Base-by-base conservation (phyloP, 2,329 filamentous ascomycete species). In the Xylaria sp. region DNA sequence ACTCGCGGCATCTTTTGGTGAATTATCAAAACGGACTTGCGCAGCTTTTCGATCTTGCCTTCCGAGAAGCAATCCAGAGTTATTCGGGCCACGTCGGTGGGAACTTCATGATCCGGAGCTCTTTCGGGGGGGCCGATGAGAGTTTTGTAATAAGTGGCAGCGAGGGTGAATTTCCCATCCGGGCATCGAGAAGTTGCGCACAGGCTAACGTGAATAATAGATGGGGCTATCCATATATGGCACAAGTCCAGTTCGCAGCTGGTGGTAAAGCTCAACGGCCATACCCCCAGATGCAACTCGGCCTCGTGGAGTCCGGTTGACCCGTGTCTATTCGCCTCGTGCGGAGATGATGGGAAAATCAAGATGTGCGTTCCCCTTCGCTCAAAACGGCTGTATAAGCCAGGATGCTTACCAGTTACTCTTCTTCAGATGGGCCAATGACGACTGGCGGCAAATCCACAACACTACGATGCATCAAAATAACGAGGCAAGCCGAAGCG, bases 111-210 rank as follows among this genome's bases (percentile, higher is more conserved):
- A 95, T 99, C 54, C 83, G 93, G 46, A 90, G 87, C 65, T 78
- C 81, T 0, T 94, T 97, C 72, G 94, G 94, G 17, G 94, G 94
- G 26, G 92, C 93, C 1, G 88, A 90, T 54, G 92, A 97, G 74
- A 92, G 88, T 69, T 97, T 97, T 71, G 88, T 97, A 8, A 80
- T 95, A 22, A 93, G 90, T 66, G 94, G 94, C 9, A 96, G 92
- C 66, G 92, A 97, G 81, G 89, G 91, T 92, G 76, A 66, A 78
- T 64, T 29, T 39, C 21, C 22, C 34, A n/a, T n/a, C n/a, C n/a
- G n/a, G n/a, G n/a, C n/a, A n/a, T n/a, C n/a, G n/a, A n/a, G n/a
- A n/a, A n/a, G n/a, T n/a, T 26, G 9, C 9, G 24, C 9, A 26
- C 24, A 26, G 24, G 24, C 57, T 62, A 45, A 62, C 44, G 16